Conservation (phyloP, 23 red algal genomes). For the Gracilaria caudata region DNA sequence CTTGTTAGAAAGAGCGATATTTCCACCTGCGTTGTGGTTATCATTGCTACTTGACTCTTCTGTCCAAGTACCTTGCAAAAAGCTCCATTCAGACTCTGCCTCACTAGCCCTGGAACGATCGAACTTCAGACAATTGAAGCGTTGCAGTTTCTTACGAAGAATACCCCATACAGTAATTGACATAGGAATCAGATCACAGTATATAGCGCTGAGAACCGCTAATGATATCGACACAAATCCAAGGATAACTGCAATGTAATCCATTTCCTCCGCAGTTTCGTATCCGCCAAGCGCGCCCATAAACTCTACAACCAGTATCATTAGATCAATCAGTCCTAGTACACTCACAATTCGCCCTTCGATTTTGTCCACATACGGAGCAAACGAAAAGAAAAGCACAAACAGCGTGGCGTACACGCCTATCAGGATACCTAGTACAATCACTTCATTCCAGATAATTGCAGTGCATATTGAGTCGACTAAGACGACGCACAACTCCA, state of each 20-base stretch:
- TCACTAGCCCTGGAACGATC: neutral
- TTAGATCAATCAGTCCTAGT: slow-evolving; percentile 54
- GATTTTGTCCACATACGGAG: slow-evolving; percentile 67
- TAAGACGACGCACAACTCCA: slow-evolving; percentile 58
- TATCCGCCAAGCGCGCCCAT: slow-evolving; percentile 46
- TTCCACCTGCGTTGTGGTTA: neutral
- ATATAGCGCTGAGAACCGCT: slow-evolving; percentile 53
- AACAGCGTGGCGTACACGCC: slow-evolving; percentile 41
- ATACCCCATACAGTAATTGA: neutral
- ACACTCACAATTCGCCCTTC: slow-evolving; percentile 64
- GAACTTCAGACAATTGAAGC: slow-evolving; percentile 16
- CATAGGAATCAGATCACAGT: slow-evolving; percentile 70
- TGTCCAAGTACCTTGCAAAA: neutral
- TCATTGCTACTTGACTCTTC: neutral
- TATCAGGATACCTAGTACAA: slow-evolving; percentile 37
- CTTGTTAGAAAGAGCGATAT: neutral
- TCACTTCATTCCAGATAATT: slow-evolving; percentile 65
- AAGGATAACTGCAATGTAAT: slow-evolving; percentile 49
- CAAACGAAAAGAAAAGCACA: slow-evolving; percentile 47
- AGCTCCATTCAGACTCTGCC: slow-evolving; percentile 28
- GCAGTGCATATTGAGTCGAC: slow-evolving; percentile 58
- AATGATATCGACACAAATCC: slow-evolving; percentile 64
- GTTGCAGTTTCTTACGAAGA: slow-evolving; percentile 5
- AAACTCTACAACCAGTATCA: slow-evolving; percentile 69
- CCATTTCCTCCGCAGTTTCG: slow-evolving; percentile 51